Conservation (phyloP, 768 basidiomycete genomes). For the Termitomyces sp. region DNA sequence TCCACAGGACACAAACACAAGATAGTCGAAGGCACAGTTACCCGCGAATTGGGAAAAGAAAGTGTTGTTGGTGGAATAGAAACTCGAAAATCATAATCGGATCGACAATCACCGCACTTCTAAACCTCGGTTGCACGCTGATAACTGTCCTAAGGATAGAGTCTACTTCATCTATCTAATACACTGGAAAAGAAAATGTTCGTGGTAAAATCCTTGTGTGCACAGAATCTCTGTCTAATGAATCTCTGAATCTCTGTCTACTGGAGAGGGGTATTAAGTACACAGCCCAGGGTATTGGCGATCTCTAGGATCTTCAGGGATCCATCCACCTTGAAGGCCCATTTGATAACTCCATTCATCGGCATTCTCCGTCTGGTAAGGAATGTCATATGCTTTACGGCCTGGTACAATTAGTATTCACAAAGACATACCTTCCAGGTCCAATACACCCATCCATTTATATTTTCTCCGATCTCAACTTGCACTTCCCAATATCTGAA, state of each 20-base stretch:
- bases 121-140: no score
- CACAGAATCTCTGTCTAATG: background rate
- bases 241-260: background rate
- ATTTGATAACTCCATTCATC: slow-evolving; percentile 77
- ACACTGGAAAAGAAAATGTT: background rate
- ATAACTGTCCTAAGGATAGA: no score
- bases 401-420: background rate
- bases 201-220: background rate
- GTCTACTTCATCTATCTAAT: no score
- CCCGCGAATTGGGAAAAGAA: no score
- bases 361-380: slow-evolving; percentile 49
- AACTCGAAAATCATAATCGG: no score
- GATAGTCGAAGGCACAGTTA: no score
- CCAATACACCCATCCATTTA: slow-evolving; percentile 73
- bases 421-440: slow-evolving; percentile 60
- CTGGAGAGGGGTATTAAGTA: slow-evolving; percentile 15
- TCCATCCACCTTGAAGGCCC: slow-evolving; percentile 73
- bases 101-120: no score
- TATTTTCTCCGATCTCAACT: slow-evolving; percentile 63
- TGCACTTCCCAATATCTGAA: slow-evolving; percentile 76
- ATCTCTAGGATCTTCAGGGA: slow-evolving; percentile 64
- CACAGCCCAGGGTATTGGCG: slow-evolving; percentile 63
- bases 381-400: background rate
- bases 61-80: no score
- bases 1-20: no score